Evolutionary conservation across 495 filamentous ascomycete genomes (phyloP).

Genomic region (Hypoxylon rickii): DNA sequence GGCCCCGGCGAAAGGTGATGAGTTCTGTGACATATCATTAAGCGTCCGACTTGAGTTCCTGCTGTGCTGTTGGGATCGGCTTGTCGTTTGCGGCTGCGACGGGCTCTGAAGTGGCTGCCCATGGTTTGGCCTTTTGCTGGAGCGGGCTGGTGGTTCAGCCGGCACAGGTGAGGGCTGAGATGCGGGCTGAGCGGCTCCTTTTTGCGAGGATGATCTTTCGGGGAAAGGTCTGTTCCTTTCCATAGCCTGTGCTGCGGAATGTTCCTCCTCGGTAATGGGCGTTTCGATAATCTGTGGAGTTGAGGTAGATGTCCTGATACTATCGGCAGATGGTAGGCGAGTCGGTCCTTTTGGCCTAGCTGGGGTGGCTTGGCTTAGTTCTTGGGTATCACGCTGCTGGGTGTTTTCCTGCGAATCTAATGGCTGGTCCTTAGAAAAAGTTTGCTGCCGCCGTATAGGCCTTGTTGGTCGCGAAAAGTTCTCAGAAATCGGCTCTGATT

Average conservation of each 20-base stretch:
- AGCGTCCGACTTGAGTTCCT: slow-evolving; percentile 48
- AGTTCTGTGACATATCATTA: slow-evolving; percentile 64
- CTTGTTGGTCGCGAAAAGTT: slow-evolving; percentile 58
- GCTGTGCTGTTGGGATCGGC: slow-evolving; percentile 12
- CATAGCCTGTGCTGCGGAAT: slow-evolving; percentile 19
- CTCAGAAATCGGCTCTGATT: slow-evolving; percentile 75
- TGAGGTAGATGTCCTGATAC: slow-evolving; percentile 38
- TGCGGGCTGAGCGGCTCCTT: slow-evolving; percentile 19
- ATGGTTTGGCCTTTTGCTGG: slow-evolving; percentile 50
- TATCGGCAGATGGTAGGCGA: slow-evolving; percentile 28
- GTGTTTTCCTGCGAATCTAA: slow-evolving; percentile 23
- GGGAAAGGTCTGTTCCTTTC: slow-evolving; percentile 45
- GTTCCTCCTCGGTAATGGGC: slow-evolving; percentile 56
- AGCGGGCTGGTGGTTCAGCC: slow-evolving; percentile 52
- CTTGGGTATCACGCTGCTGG: slow-evolving; percentile 17
- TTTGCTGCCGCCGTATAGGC: slow-evolving; percentile 50
- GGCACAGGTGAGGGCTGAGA: slow-evolving; percentile 31
- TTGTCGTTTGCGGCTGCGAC: slow-evolving; percentile 24
- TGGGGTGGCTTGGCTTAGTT: slow-evolving; percentile 15
- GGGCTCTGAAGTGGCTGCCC: slow-evolving; percentile 38
- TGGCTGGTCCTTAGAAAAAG: slow-evolving; percentile 41
- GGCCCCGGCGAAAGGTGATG: slow-evolving; percentile 73
- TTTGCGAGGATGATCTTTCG: slow-evolving; percentile 61
- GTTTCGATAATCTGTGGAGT: slow-evolving; percentile 75
- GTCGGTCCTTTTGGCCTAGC: slow-evolving; percentile 25